A percentile compares a stretch with the other conserved stretches of the same genome.
Evolutionary conservation across 805 yeast species (phyloP).

Genomic region (Suhomyces pyralidae): DNA sequence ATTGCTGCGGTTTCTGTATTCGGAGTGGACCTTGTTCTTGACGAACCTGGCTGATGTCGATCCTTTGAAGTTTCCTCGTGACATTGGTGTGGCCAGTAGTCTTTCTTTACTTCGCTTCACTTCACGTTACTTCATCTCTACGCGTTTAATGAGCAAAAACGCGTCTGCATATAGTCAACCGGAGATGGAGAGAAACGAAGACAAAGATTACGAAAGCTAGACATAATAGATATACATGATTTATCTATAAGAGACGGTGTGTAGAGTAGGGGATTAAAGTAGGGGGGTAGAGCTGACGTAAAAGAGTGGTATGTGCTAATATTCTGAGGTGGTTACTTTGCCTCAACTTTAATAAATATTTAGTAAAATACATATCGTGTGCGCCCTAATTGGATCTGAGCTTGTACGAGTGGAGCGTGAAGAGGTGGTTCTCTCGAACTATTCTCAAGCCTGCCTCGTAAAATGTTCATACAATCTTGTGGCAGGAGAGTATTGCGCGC

Average conservation of each 20-base stretch:
- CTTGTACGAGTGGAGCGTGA: neutral
- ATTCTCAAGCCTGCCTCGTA: neutral
- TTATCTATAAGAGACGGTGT: too few species aligned
- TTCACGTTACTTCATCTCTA: neutral
- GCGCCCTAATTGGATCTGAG: neutral
- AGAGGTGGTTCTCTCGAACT: neutral
- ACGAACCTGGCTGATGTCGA: slow-evolving; percentile 54
- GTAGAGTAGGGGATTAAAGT: neutral
- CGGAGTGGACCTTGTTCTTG: slow-evolving; percentile 31
- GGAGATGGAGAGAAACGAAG: neutral
- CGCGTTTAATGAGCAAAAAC: neutral
- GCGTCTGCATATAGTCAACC: neutral
- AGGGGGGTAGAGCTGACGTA: too few species aligned
- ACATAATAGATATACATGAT: neutral
- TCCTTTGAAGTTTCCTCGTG: slow-evolving; percentile 29
- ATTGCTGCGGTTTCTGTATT: slow-evolving; percentile 12
- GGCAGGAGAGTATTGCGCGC: neutral
- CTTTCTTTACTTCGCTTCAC: neutral
- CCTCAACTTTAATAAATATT: neutral
- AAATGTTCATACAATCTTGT: too few species aligned
- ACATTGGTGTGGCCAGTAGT: neutral
- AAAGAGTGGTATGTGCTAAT: neutral
- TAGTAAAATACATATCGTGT: neutral
- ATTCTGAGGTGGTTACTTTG: neutral
- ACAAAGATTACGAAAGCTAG: neutral